Percentiles rank a stretch among this genome's conserved stretches.
Evolutionary conservation across 768 basidiomycete genomes (phyloP).

Genomic region (Saitozyma podzolica): DNA sequence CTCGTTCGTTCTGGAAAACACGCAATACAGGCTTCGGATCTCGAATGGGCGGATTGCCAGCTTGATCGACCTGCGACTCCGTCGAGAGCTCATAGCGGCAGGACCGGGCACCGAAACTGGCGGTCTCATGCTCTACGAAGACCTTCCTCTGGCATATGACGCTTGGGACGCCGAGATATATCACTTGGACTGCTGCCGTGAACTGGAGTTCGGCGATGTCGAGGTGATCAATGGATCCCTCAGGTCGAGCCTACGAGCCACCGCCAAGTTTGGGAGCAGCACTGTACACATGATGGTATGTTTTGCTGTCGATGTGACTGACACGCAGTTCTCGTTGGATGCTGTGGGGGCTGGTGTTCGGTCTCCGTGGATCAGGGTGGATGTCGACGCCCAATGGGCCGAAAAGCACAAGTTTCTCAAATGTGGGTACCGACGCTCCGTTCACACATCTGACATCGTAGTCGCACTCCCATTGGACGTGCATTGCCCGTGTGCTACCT

Average conservation of each 20-base stretch:
- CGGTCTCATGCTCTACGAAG: constrained; percentile 37
- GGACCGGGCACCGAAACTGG: constrained; percentile 49
- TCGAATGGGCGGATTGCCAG: constrained; percentile 26
- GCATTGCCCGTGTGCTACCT: constrained; percentile 75
- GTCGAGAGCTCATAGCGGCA: constrained; percentile 26
- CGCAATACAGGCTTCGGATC: constrained; percentile 15
- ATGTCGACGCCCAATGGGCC: constrained; percentile 56
- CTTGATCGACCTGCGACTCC: constrained; percentile 14
- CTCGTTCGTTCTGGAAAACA: constrained; percentile 18
- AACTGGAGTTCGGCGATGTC: constrained; percentile 22
- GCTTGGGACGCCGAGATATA: constrained; percentile 39
- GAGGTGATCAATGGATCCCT: constrained; percentile 44
- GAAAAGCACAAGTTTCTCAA: constrained; percentile 48
- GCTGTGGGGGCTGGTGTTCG: constrained; percentile 22
- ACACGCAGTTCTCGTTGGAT: not conserved
- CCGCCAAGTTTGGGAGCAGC: constrained; percentile 4
- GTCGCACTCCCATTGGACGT: constrained; percentile 84
- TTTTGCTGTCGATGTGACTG: constrained; percentile 5
- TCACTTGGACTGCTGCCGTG: constrained; percentile 20
- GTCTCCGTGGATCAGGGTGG: constrained; percentile 61
- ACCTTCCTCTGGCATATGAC: constrained; percentile 29
- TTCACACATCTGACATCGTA: constrained; percentile 12
- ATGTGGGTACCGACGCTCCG: constrained; percentile 4
- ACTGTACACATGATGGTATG: not conserved
- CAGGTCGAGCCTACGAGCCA: constrained; percentile 1